Conservation (phyloP, 352 stramenopile genomes). For the Peronospora belbahrii region DNA sequence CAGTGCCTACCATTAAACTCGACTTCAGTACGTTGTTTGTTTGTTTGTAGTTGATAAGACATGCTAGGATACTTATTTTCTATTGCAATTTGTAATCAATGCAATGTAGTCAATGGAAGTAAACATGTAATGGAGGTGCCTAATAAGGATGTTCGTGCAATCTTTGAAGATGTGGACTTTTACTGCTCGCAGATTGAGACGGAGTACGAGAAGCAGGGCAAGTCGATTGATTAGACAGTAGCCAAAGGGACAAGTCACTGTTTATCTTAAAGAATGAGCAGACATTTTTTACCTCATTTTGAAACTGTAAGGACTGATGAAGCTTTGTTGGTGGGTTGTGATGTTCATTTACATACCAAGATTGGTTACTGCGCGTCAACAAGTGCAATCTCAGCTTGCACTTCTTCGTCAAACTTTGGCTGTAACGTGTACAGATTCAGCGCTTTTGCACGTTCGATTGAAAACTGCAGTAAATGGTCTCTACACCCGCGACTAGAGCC, state of each 20-base stretch:
- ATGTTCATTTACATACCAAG: slow-evolving; percentile 20
- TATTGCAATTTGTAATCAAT: background rate
- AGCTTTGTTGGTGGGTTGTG: background rate
- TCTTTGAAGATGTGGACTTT: slow-evolving; percentile 79
- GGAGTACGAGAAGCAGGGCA: slow-evolving; percentile 77
- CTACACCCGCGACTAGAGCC: slow-evolving; percentile 48
- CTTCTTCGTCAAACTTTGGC: slow-evolving; percentile 32
- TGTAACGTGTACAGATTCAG: slow-evolving; percentile 32
- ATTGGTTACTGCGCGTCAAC: slow-evolving; percentile 40
- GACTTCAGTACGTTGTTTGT: slow-evolving; percentile 56
- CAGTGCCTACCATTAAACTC: slow-evolving; percentile 59
- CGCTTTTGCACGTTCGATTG: slow-evolving; percentile 37
- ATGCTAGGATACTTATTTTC: slow-evolving; percentile 4
- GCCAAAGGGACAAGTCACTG: background rate
- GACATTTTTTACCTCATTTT: slow-evolving; percentile 11
- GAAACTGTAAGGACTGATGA: slow-evolving; percentile 5
- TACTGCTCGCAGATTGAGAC: slow-evolving; percentile 84
- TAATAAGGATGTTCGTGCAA: slow-evolving; percentile 69
- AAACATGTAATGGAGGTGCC: slow-evolving; percentile 66
- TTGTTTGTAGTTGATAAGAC: background rate
- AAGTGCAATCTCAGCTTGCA: slow-evolving; percentile 41
- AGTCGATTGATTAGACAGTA: slow-evolving; percentile 67
- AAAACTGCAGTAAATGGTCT: slow-evolving; percentile 44
- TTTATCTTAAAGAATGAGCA: slow-evolving; percentile 5
- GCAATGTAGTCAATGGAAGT: slow-evolving; percentile 57